phyloP scores from a whole-genome alignment of 345 rosid species.

The Linum lewisii region DNA sequence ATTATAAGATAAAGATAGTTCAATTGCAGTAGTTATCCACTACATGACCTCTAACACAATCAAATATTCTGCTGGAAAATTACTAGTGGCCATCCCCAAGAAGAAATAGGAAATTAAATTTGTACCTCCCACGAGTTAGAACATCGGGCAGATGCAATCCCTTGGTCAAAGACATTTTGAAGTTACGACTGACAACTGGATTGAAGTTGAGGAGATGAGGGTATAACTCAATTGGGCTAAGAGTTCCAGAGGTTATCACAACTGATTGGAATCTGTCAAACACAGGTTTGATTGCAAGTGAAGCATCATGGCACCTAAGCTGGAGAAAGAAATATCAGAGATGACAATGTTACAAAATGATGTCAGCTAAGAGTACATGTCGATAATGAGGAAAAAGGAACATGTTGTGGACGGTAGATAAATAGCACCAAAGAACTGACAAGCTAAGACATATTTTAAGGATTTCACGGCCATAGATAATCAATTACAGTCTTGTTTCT shows the following conservation, averaged over 20 bases:
- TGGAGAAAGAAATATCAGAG: constrained; percentile 20
- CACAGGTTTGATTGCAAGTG: constrained; percentile 95
- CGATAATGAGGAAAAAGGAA: not conserved
- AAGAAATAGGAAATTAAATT: not conserved
- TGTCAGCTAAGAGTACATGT: not conserved
- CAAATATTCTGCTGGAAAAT: not conserved
- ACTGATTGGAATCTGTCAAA: constrained; percentile 97
- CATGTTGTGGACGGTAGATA: too few species aligned
- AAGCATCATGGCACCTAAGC: constrained; percentile 99
- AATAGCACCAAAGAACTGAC: not conserved
- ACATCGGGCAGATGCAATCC: constrained; percentile 99
- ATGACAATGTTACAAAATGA: constrained; percentile 6
- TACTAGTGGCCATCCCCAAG: not conserved
- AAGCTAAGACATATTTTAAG: not conserved
- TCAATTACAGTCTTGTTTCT: not conserved
- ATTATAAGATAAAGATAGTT: constrained; percentile 14
- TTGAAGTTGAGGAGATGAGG: constrained; percentile 95
- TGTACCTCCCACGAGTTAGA: constrained; percentile 93
- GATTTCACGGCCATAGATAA: not conserved
- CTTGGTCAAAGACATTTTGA: constrained; percentile 92
- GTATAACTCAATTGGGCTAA: constrained; percentile 93
- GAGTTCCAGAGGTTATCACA: constrained; percentile 94
- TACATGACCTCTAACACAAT: not conserved
- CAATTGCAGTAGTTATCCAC: not conserved
- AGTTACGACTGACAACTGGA: constrained; percentile 95